Conservation (phyloP, 2,329 filamentous ascomycete genomes). For the Penicillium sp. region DNA sequence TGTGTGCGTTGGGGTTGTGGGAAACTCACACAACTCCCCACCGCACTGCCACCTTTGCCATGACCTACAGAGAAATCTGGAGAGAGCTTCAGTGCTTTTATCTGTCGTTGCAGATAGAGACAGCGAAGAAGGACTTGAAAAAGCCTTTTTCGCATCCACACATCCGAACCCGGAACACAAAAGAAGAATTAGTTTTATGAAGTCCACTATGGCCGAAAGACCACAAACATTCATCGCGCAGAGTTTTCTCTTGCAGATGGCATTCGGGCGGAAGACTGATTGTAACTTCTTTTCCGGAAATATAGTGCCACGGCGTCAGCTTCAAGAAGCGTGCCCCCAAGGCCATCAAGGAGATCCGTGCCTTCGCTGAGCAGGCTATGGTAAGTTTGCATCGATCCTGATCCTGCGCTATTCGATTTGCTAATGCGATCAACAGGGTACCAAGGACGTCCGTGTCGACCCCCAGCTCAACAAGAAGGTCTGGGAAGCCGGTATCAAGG, state of each 20-base stretch:
- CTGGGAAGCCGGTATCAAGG: constrained; percentile 99
- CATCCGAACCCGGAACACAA: constrained; percentile 25
- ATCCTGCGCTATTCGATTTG: background rate
- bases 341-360: constrained; percentile 99
- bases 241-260: constrained; percentile 34
- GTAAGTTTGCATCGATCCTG: constrained; percentile 60
- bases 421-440: constrained; percentile 64
- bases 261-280: constrained; percentile 71
- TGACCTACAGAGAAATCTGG: constrained; percentile 12
- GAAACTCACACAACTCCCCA: constrained; percentile 3
- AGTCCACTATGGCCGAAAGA: constrained; percentile 60
- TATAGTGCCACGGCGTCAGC: constrained; percentile 88
- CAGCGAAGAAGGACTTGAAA: constrained; percentile 9
- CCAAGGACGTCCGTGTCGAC: constrained; percentile 94
- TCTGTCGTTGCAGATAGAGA: constrained; percentile 9
- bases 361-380: constrained; percentile 91
- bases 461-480: constrained; percentile 99
- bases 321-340: constrained; percentile 99
- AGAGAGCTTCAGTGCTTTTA: constrained; percentile 4
- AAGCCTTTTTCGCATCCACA: constrained; percentile 13
- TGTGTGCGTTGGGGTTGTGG: constrained; percentile 3
- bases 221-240: constrained; percentile 26
- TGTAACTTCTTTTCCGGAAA: constrained; percentile 40
- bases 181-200: constrained; percentile 67
- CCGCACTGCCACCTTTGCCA: constrained; percentile 8